Conservation (phyloP, 23 red algal species). For the Gracilaria gracilis region DNA sequence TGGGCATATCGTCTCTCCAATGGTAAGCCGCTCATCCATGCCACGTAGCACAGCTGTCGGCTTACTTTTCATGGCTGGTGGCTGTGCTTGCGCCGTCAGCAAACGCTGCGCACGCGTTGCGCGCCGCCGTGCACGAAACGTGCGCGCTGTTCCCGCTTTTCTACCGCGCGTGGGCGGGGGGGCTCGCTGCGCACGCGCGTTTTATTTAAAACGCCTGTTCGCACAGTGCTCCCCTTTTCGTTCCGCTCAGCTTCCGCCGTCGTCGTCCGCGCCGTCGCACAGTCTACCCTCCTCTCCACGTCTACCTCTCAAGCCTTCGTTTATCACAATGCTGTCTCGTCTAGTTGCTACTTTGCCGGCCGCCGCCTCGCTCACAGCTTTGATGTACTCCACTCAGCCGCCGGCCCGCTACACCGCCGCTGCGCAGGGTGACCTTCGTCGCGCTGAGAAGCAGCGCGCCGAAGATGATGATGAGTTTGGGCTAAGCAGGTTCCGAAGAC, state of each 20-base stretch:
- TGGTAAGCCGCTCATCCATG: background rate
- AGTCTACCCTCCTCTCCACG: too few species aligned
- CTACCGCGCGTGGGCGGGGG: background rate
- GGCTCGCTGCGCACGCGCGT: background rate
- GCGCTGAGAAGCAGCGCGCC: background rate
- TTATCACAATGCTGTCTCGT: slow-evolving; percentile 23
- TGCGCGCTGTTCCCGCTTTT: background rate
- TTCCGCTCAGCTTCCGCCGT: background rate
- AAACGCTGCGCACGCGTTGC: too few species aligned
- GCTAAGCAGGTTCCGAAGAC: slow-evolving; percentile 22
- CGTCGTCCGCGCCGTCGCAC: background rate
- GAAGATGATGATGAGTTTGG: slow-evolving; percentile 42
- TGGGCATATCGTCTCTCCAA: background rate
- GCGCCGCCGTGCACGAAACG: background rate
- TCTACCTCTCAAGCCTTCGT: too few species aligned
- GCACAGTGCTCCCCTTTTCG: slow-evolving; percentile 4
- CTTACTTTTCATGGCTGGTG: too few species aligned
- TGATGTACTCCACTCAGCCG: background rate
- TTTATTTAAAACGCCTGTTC: background rate
- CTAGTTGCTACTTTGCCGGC: slow-evolving; percentile 30
- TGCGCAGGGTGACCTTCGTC: background rate
- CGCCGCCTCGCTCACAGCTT: slow-evolving; percentile 34
- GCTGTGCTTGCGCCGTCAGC: too few species aligned
- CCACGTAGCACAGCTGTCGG: background rate
- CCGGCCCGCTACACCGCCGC: background rate